These are phyloP conservation scores for Xerocomus spinulosus DNA, from an alignment of 768 basidiomycete species.

Conservation along the genomic window DNA sequence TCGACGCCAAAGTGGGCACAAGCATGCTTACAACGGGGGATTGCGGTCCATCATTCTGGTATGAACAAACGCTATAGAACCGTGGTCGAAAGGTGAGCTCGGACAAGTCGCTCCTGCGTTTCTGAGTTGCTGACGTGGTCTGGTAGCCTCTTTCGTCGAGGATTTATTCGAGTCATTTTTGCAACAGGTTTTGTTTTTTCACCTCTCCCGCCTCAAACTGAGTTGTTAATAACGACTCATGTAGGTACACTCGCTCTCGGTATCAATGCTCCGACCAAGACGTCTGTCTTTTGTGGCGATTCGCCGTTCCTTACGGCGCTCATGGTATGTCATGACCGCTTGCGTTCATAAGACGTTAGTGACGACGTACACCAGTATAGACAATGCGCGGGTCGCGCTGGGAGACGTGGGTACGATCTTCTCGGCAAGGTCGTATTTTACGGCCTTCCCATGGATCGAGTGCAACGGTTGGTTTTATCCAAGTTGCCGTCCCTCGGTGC, in stretches of 20 bases:
- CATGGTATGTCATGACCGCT: constrained; percentile 38
- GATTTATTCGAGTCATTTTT: constrained; percentile 61
- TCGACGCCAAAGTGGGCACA: constrained; percentile 42
- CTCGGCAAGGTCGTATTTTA: constrained; percentile 72
- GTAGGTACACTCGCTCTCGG: constrained; percentile 68
- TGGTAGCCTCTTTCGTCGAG: constrained; percentile 47
- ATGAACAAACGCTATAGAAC: constrained; percentile 61
- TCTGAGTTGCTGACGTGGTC: not conserved
- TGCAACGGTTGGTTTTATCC: constrained; percentile 61
- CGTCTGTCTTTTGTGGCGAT: constrained; percentile 60
- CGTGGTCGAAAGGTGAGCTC: constrained; percentile 49
- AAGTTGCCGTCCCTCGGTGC: constrained; percentile 57
- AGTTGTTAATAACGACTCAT: not conserved
- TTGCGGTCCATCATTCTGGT: constrained; percentile 67
- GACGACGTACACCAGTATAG: constrained; percentile 45
- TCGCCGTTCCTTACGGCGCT: constrained; percentile 58
- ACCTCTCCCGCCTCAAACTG: not conserved
- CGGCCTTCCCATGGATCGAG: constrained; percentile 57
- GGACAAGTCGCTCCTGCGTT: not conserved
- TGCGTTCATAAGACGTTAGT: not conserved
- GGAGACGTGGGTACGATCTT: constrained; percentile 65
- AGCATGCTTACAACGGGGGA: constrained; percentile 49
- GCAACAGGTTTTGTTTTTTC: constrained; percentile 46
- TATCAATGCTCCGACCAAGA: constrained; percentile 70
- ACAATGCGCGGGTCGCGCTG: constrained; percentile 71